phyloP scores from a whole-genome alignment of 2,329 filamentous ascomycete genomes.

The Huntiella decipiens region DNA sequence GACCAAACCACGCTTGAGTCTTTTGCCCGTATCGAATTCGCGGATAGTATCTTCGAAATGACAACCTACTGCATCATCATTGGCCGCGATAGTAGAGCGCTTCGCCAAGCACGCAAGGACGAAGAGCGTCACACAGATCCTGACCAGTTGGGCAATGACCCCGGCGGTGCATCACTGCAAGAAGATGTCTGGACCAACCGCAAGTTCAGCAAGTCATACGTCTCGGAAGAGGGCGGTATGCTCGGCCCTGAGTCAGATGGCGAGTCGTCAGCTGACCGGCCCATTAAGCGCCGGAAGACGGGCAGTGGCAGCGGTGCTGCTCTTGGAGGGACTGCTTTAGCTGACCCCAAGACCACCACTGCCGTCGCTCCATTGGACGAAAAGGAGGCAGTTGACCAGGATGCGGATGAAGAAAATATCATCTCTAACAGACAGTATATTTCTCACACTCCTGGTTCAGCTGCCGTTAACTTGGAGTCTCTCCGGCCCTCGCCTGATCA shows the following conservation, averaged over 20 bases:
- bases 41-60: constrained; percentile 62
- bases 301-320: not conserved
- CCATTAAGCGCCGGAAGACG: constrained; percentile 2
- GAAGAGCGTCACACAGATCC: constrained; percentile 29
- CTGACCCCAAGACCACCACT: not conserved
- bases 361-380: not conserved
- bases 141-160: constrained; percentile 21
- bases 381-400: constrained; percentile 3
- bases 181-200: constrained; percentile 32
- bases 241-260: constrained; percentile 42
- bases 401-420: constrained; percentile 23
- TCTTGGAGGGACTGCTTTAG: not conserved
- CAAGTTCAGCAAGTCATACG: constrained; percentile 44
- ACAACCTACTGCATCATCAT: constrained; percentile 55
- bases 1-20: constrained; percentile 22
- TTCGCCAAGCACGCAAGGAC: constrained; percentile 33
- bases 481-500: constrained; percentile 42
- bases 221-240: constrained; percentile 52
- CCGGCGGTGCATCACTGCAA: not conserved
- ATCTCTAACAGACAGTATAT: constrained; percentile 41
- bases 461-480: constrained; percentile 37
- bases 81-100: constrained; percentile 46
- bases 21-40: constrained; percentile 46
- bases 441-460: constrained; percentile 38
- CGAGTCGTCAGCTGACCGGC: constrained; percentile 25